Conservation (phyloP, 164 flowering plant species). For the Annona cherimola region DNA sequence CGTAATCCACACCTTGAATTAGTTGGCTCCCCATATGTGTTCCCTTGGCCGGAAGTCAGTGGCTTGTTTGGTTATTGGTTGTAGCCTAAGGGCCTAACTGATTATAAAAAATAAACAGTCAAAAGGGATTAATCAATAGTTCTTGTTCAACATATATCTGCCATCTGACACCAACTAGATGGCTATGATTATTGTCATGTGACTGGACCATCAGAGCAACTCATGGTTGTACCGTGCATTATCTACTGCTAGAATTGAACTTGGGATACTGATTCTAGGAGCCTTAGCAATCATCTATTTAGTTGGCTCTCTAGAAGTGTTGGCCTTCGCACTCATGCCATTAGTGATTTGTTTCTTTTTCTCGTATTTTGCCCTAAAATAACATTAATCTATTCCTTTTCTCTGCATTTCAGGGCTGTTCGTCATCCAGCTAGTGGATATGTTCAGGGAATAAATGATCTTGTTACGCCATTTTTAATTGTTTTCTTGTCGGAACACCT, state of each 20-base stretch:
- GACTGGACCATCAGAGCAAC: not conserved
- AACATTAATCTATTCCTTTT: not conserved
- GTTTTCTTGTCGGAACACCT: constrained; percentile 89
- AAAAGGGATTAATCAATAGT: no score
- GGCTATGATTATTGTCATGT: not conserved
- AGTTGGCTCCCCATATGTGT: not conserved
- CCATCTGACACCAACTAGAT: not conserved
- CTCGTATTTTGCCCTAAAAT: not conserved
- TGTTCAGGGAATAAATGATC: constrained; percentile 98
- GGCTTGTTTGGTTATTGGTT: not conserved
- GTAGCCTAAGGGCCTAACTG: not conserved
- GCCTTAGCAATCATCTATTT: not conserved
- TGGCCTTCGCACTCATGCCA: not conserved
- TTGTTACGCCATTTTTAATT: constrained; percentile 87
- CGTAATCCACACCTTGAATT: not conserved
- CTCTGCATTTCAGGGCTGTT: constrained; percentile 67
- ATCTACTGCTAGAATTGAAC: not conserved
- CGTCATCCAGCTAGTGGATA: constrained; percentile 99
- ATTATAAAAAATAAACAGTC: not conserved
- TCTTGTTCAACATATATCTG: not conserved
- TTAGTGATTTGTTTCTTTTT: not conserved
- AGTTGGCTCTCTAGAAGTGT: not conserved
- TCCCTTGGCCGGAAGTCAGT: not conserved
- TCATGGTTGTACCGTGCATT: not conserved
- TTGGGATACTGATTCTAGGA: not conserved